Conservation (phyloP, 371 early-diverging fungal genomes). For the Capillidium rhysosporum region DNA sequence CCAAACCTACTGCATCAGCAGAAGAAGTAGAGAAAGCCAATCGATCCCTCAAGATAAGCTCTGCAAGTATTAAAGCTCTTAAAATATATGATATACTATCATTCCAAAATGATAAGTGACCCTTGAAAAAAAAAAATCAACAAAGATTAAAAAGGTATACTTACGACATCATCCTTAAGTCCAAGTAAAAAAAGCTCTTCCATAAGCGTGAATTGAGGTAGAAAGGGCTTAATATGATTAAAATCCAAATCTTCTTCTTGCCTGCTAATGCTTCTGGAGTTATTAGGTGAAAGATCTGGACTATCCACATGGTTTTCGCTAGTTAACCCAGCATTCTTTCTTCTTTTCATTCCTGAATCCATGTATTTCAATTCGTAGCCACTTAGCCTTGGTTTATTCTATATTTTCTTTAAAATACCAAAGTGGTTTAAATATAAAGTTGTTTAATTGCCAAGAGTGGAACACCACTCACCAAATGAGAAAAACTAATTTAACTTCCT, state of each 20-base stretch:
- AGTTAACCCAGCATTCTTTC: constrained; percentile 1
- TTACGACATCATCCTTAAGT: constrained; percentile 80
- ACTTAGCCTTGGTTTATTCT: no score
- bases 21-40: constrained; percentile 72
- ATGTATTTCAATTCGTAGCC: neutral
- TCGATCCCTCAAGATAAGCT: constrained; percentile 75
- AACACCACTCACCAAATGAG: no score
- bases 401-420: no score
- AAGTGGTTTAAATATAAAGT: no score
- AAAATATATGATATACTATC: constrained; percentile 91
- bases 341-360: neutral
- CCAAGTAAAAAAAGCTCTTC: constrained; percentile 87
- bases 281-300: neutral
- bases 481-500: no score
- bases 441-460: no score
- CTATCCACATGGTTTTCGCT: neutral
- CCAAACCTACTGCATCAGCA: constrained; percentile 47
- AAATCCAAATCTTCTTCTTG: neutral
- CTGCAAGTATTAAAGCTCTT: constrained; percentile 87
- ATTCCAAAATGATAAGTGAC: constrained; percentile 95
- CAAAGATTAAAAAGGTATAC: neutral
- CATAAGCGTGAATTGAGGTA: constrained; percentile 65
- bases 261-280: neutral
- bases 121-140: constrained; percentile 19
- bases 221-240: neutral